Evolutionary conservation across 768 basidiomycete species (phyloP), one percentile per base, ranked within the genome.

Genomic region (Leccinum ochraceum): DNA sequence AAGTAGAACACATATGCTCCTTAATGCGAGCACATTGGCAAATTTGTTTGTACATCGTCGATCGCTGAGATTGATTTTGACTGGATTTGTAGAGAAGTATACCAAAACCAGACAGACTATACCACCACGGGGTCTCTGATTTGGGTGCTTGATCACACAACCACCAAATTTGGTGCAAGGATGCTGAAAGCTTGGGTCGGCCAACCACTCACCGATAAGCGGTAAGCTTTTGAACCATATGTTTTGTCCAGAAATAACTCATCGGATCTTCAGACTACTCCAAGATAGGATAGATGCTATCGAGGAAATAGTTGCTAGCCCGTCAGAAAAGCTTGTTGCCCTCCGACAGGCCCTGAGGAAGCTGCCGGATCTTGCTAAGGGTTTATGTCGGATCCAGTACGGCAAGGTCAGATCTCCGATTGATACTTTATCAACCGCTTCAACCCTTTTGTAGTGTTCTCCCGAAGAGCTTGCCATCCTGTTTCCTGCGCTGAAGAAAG

Each of bases 381-480:
- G 96, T 0, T 76, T 98, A 16, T 89, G 87, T 61, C 80, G 94
- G 32, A 90, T 98, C 34, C 93, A 95, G 69, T 96, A 96, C 66
- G 91, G 94, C 52, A 91, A 94, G 78, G 93, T 94, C 64, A 64
- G 78, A 26, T 54, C 53, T 64, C 10, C 7, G 9, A 20, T 50
- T 20, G 24, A n/a, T 37, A 24, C 10, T 36, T 39, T 30, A 44
- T 37, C 51, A n/a, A 52, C 32, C 1, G 10, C 11, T 20, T 49
- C 30, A 42, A 56, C 26, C 11, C 9, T 26, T 50, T 54, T 34
- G 4, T 64, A 92, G 88, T 94, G 92, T 56, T 88, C 89, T 1
- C 91, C 95, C 0, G 81, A 86, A 69, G 96, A 99, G 69, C 80
- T 98, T 13, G 83, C 86, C 0, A 71, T 84, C 6, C 78, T 98